Base-by-base conservation (phyloP, 2,329 filamentous ascomycete species). In the Beauveria sp. region DNA sequence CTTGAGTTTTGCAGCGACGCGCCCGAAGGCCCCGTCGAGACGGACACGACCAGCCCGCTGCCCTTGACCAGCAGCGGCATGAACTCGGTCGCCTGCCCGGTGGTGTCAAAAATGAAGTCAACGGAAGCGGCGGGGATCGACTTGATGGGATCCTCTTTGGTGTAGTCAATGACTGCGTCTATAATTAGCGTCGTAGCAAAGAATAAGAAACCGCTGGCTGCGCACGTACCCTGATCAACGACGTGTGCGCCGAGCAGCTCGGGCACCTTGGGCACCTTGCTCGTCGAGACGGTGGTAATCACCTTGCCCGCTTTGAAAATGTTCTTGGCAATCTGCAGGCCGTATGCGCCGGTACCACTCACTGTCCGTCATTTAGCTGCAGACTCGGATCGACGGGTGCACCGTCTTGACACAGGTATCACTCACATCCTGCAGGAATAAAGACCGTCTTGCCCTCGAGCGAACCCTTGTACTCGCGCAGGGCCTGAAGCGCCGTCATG, bases 81-180 rank as follows among this genome's bases (percentile, higher is more conserved):
- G 38, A 69, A 73, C 10, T 69, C 63, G 66, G 77, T 70, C 5
- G 75, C 68, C 20, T 68, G 56, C 7, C 70, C 71, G 6, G 70
- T 70, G 1, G 76, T 79, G 66, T 79, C 77, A 38, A 78, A 75
- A 52, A 79, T 66, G 65, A 77, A 77, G 66, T 79, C 77, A 26
- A 79, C 73, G 0, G 68, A 72, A 8, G 69, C 66, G 16, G 67
- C 67, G 2, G 71, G 67, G 45, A 79, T 73, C 22, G 58, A 65
- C 18, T 62, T 63, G 34, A 16, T 1, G 20, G 66, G 61, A 14
- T 67, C 58, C 12, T 64, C 45, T 42, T 64, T 65, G n/a, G 66
- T 67, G 58, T 68, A 68, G 54, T 68, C 67, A 49, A 68, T 67
- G 50, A 67, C 67, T 68, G 55, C 5, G 60, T n/a, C 46, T n/a